Conservation (phyloP, 1,139 yeast species). For the Geotrichum siamense region DNA sequence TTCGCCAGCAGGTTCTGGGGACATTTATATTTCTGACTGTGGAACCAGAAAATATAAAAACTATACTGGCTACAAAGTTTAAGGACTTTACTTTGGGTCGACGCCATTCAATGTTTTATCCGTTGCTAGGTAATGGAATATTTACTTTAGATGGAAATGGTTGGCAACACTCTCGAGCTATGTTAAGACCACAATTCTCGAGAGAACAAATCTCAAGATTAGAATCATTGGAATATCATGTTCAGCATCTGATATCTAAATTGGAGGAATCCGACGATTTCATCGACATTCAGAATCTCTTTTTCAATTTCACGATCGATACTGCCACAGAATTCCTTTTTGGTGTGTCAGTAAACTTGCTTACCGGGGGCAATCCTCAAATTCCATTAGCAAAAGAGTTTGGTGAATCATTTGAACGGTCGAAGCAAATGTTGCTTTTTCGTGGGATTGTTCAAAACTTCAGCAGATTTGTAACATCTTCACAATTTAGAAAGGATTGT, state of each 20-base stretch:
- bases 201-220: conserved; percentile 50
- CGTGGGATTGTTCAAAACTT: conserved; percentile 37
- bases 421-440: conserved; percentile 38
- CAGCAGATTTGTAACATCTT: conserved; percentile 35
- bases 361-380: conserved; percentile 23
- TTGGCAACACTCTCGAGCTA: conserved; percentile 51
- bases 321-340: conserved; percentile 53
- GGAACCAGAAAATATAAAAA: conserved; percentile 43
- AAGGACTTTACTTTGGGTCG: conserved; percentile 46
- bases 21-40: conserved; percentile 30
- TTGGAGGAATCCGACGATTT: conserved; percentile 22
- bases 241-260: conserved; percentile 34
- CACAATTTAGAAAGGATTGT: conserved; percentile 32
- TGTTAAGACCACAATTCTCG: conserved; percentile 53
- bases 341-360: conserved; percentile 44
- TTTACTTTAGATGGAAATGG: conserved; percentile 50
- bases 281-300: conserved; percentile 44
- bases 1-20: conserved; percentile 12
- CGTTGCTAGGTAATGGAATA: conserved; percentile 49
- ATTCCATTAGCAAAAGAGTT: conserved; percentile 32
- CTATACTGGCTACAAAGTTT: conserved; percentile 38
- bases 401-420: conserved; percentile 42
- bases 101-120: conserved; percentile 40
- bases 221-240: conserved; percentile 37
- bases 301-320: conserved; percentile 49